Evolutionary conservation across 495 filamentous ascomycete genomes (phyloP), one percentile per base, ranked within the genome.

Genomic region (Aspergillus ellipticus): DNA sequence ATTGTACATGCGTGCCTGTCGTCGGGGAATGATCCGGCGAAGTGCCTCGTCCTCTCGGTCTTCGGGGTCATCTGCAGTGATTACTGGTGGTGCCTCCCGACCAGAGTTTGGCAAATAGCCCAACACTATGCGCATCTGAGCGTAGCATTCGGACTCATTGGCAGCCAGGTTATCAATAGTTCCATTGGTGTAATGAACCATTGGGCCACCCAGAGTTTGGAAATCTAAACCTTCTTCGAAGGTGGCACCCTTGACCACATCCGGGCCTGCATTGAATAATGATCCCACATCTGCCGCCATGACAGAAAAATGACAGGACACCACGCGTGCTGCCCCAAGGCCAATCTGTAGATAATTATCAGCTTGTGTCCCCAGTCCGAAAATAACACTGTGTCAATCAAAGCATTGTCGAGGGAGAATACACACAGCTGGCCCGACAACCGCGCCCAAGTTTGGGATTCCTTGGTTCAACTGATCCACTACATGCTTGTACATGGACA

Each of bases 121-220:
- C 26, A 85, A 61, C 1, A 86, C 75, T 0, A 73, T 78, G 8
- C 81, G 74, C 17, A 86, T 62, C 57, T 86, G 83, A 58, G 82
- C 77, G 56, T 82, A 85, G 56, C 81, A 83, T 22, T 78, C 82
- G 10, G 72, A 71, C 63, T 87, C 84, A 56, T 84, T 78, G 6
- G 74, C 73, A 0, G 84, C 83, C 5, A 84, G 66, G 54, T 87
- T 85, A 56, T 87, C 84, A 53, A 87, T 84, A 0, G 83, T 87
- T 0, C 84, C 84, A 52, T 87, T 85, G 6, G 78, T 82, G 61
- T 82, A 85, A 56, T 87, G 84, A 57, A 87, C 77, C 59, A 67
- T 61, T 13, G 79, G 78, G 0, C 82, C 82, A n/a, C 80, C 82
- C 0, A 85, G 66, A 42, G 80, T 76, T 39, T 76, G 75, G 52